Percentiles rank a stretch among this genome's conserved stretches.
phyloP scores from a whole-genome alignment of 2,329 filamentous ascomycete genomes.

The Eurotiales sp. region DNA sequence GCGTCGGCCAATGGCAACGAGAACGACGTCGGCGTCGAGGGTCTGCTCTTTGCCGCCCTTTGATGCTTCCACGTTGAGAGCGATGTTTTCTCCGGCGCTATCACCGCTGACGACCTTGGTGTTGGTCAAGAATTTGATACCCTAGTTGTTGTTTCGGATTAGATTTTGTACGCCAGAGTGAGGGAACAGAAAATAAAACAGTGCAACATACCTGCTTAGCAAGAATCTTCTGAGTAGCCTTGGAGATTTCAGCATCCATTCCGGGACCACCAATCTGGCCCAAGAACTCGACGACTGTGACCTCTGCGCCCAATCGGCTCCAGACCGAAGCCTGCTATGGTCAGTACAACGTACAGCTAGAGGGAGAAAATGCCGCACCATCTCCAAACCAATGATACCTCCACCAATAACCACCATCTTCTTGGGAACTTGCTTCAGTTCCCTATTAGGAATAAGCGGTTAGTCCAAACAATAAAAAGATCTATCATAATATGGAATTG shows the following conservation, averaged over 20 bases:
- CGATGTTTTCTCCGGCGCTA: conserved; percentile 69
- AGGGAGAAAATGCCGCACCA: conserved; percentile 54
- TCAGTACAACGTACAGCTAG: conserved; percentile 2
- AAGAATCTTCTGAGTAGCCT: conserved; percentile 86
- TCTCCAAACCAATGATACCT: conserved; percentile 97
- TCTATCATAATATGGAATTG: not conserved
- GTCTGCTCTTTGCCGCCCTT: conserved; percentile 95
- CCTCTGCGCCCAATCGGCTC: conserved; percentile 88
- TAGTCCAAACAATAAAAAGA: not conserved
- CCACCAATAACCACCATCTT: conserved; percentile 97
- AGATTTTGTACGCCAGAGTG: not conserved
- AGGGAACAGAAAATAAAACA: not conserved
- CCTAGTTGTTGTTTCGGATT: conserved; percentile 32
- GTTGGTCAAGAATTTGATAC: conserved; percentile 95
- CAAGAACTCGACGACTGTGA: conserved; percentile 96
- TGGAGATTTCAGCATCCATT: conserved; percentile 93
- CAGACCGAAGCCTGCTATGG: conserved; percentile 71
- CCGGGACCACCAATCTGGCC: conserved; percentile 94
- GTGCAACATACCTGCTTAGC: conserved; percentile 64
- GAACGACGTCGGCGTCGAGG: conserved; percentile 88
- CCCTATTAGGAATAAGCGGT: conserved; percentile 20
- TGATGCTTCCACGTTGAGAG: conserved; percentile 81
- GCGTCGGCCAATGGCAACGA: conserved; percentile 92
- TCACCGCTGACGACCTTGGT: conserved; percentile 93
- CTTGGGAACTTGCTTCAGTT: conserved; percentile 86